Conservation (phyloP, 2,329 filamentous ascomycete genomes). For the Sclerotinia sclerotiorum region DNA sequence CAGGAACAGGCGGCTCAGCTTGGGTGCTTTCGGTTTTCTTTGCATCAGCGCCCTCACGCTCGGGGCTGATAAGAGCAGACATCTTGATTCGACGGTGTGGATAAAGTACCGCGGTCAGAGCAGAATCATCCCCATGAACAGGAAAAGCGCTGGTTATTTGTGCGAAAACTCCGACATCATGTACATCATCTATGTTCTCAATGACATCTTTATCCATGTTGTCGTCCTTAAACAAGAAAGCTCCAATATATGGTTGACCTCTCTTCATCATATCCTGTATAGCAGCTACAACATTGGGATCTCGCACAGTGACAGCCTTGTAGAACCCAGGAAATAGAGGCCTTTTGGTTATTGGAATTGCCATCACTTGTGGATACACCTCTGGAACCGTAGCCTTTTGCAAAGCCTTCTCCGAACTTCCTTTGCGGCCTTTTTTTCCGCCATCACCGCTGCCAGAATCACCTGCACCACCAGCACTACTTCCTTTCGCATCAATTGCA, state of each 20-base stretch:
- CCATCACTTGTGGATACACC: constrained; percentile 95
- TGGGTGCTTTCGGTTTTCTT: constrained; percentile 49
- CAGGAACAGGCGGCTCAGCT: constrained; percentile 53
- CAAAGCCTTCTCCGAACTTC: constrained; percentile 68
- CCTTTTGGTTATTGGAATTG: constrained; percentile 90
- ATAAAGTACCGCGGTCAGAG: constrained; percentile 90
- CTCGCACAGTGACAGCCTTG: constrained; percentile 95
- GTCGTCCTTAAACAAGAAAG: constrained; percentile 96
- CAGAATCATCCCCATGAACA: constrained; percentile 78
- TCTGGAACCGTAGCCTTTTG: constrained; percentile 90
- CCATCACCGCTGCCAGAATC: constrained; percentile 52
- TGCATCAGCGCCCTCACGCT: constrained; percentile 43
- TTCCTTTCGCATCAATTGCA: constrained; percentile 35
- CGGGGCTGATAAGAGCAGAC: constrained; percentile 74
- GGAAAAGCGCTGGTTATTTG: constrained; percentile 97
- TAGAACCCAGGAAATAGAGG: constrained; percentile 97
- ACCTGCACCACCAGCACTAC: constrained; percentile 34
- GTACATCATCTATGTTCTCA: constrained; percentile 83
- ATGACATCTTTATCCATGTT: constrained; percentile 92
- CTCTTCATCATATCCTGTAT: constrained; percentile 97
- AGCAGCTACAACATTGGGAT: constrained; percentile 85
- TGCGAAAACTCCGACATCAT: constrained; percentile 95
- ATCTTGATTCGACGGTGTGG: constrained; percentile 93
- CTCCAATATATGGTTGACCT: constrained; percentile 94
- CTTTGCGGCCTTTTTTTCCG: constrained; percentile 69